Evolutionary conservation across 1,139 yeast genomes (phyloP), one percentile per base, ranked within the genome.

Genomic region (Spathaspora sp.): DNA sequence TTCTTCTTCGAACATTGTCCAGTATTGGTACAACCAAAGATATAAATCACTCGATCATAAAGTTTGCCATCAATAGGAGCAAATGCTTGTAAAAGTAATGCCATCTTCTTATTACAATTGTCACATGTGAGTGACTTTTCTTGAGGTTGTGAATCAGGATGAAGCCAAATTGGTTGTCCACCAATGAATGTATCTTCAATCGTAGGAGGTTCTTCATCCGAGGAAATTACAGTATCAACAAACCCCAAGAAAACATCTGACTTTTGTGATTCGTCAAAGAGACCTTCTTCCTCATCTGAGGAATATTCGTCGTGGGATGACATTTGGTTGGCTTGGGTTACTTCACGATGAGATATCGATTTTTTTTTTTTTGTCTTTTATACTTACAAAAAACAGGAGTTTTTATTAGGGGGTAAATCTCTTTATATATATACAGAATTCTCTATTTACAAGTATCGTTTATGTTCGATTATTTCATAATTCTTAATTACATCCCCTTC

Each of bases 161-260:
- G 77, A 40, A 86, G 66, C 74, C 72, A 81, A 2, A 78, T 60
- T 4, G 95, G 96, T 47, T 75, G 71, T 0, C 95, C 93, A 0
- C 97, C 97, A 34, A 89, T 74, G 54, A 87, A 84, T 1, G 93
- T 80, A 57, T 89, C 96, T 52, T 84, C 89, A 3, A 82, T 61
- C 0, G 82, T 74, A 15, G 89, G 79, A 20, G 76, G 81, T 7
- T 61, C 67, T 5, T 60, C 64, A 9, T 56, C 56, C 3, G 25
- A 13, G 23, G n/a, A 59, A 20, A 72, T 74, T 49, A 66, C 76
- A 37, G 68, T 72, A 65, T 80, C 97, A 8, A 82, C 83, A 54
- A 81, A 84, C 0, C 95, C 93, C 15, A 89, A 73, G 43, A 70
- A 73, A 4, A 72, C 78, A 15, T 64, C 57, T 1, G 75, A 63